Conservation (phyloP, 2,329 filamentous ascomycete genomes). For the Nigrospora sphaerica region DNA sequence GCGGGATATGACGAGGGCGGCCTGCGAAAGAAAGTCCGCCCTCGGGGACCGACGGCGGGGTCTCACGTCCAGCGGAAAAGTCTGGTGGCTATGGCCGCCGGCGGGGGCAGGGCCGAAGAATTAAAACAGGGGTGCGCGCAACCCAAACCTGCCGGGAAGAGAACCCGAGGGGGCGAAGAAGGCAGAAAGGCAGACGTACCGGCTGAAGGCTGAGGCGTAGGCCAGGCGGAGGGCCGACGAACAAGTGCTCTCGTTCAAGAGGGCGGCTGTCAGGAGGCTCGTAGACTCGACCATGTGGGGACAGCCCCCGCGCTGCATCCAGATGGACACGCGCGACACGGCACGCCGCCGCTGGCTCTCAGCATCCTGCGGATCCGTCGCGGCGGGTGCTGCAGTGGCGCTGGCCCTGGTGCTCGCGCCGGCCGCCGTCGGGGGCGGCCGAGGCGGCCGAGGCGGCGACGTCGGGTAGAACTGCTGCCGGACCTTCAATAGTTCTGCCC, state of each 20-base stretch:
- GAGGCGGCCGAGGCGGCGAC: slow-evolving; percentile 8
- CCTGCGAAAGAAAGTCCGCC: too few species aligned
- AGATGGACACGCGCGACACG: slow-evolving; percentile 55
- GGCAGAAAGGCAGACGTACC: slow-evolving; percentile 38
- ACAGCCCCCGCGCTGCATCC: slow-evolving; percentile 67
- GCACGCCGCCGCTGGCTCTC: slow-evolving; percentile 32
- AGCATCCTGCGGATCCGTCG: slow-evolving; percentile 1
- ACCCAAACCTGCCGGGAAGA: too few species aligned
- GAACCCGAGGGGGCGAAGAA: background rate
- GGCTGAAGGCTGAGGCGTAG: slow-evolving; percentile 69
- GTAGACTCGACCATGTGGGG: slow-evolving; percentile 77
- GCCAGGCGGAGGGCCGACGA: slow-evolving; percentile 59
- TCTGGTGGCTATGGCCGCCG: background rate
- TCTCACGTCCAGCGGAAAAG: too few species aligned
- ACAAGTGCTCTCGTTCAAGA: slow-evolving; percentile 35
- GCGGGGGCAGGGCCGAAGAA: background rate
- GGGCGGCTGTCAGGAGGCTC: slow-evolving; percentile 62
- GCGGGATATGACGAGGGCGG: too few species aligned
- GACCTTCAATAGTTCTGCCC: slow-evolving; percentile 57
- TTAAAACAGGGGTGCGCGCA: too few species aligned
- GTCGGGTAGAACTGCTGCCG: slow-evolving; percentile 56
- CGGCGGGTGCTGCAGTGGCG: slow-evolving; percentile 1
- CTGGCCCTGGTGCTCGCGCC: background rate
- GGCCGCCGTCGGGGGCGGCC: slow-evolving; percentile 7
- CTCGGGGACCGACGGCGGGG: too few species aligned